Evolutionary conservation across 495 filamentous ascomycete species (phyloP).

Genomic region (Sordaria brevicollis): DNA sequence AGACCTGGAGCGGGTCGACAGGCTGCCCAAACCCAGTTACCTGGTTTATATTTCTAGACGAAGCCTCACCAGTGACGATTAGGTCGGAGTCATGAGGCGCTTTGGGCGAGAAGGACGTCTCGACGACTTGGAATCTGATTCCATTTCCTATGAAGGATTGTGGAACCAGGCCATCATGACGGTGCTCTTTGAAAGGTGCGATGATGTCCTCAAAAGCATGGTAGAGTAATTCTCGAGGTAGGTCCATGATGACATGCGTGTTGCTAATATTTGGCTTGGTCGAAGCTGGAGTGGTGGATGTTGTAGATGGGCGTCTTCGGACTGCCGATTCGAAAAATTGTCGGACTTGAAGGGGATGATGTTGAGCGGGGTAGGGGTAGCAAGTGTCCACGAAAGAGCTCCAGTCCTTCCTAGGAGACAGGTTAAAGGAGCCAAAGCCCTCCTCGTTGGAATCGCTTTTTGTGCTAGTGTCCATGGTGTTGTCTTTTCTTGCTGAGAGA

Average conservation of each 20-base stretch:
- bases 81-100: not conserved
- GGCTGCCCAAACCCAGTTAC: not conserved
- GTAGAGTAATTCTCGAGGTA: not conserved
- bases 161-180: not conserved
- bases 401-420: not conserved
- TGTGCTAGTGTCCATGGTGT: not conserved
- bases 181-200: rapidly evolving
- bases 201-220: not conserved
- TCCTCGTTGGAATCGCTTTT: not conserved
- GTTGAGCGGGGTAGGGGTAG: too few relatives aligned
- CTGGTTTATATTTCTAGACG: not conserved
- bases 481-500: not conserved
- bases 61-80: not conserved
- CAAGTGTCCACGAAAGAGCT: not conserved
- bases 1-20: not conserved
- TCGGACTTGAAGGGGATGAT: not conserved
- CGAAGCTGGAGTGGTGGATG: not conserved
- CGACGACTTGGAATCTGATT: not conserved
- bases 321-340: not conserved
- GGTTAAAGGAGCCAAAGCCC: not conserved
- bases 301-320: not conserved
- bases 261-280: not conserved
- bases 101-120: not conserved
- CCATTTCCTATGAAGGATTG: not conserved
- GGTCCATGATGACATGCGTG: not conserved